phyloP scores from a whole-genome alignment of 257 asterid genomes.

The Gentiana macrophylla region DNA sequence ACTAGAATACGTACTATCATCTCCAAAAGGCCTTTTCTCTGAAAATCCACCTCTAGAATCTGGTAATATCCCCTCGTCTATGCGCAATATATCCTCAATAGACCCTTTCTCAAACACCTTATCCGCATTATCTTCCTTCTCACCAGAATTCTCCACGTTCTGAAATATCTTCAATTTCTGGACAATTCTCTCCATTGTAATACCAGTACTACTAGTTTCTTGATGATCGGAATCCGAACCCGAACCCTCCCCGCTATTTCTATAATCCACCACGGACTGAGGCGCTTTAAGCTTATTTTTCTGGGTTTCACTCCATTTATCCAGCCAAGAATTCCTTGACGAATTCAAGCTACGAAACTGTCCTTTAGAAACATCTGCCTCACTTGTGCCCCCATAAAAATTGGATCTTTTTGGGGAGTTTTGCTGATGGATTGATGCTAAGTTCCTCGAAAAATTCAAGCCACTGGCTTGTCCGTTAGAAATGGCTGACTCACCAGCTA shows the following conservation, averaged over 20 bases:
- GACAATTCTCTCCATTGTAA: slow-evolving; percentile 90
- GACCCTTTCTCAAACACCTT: slow-evolving; percentile 62
- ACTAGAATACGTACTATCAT: slow-evolving; percentile 27
- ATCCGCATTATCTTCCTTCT: slow-evolving; percentile 18
- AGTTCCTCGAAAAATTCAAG: no score
- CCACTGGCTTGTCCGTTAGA: no score
- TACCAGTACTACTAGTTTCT: slow-evolving; percentile 66
- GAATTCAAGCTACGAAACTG: slow-evolving; percentile 16
- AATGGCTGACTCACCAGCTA: no score
- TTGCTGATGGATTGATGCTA: slow-evolving; percentile 21
- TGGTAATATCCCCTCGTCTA: slow-evolving; percentile 77
- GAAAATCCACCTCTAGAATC: slow-evolving; percentile 78
- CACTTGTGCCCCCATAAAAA: slow-evolving; percentile 20
- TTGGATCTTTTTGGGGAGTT: slow-evolving; percentile 28
- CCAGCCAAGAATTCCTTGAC: slow-evolving; percentile 59
- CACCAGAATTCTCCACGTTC: slow-evolving; percentile 53
- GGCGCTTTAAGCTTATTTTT: slow-evolving; percentile 30
- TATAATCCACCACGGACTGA: slow-evolving; percentile 37
- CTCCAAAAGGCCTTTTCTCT: slow-evolving; percentile 44
- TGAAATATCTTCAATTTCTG: slow-evolving; percentile 83
- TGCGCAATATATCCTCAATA: slow-evolving; percentile 70
- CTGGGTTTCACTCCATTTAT: slow-evolving; percentile 45
- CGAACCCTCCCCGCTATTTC: slow-evolving; percentile 51
- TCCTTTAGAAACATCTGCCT: slow-evolving; percentile 10
- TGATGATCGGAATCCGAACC: slow-evolving; percentile 55